These are phyloP conservation scores for Populus davidiana DNA, from an alignment of 345 rosid genomes.

Conservation along the genomic window DNA sequence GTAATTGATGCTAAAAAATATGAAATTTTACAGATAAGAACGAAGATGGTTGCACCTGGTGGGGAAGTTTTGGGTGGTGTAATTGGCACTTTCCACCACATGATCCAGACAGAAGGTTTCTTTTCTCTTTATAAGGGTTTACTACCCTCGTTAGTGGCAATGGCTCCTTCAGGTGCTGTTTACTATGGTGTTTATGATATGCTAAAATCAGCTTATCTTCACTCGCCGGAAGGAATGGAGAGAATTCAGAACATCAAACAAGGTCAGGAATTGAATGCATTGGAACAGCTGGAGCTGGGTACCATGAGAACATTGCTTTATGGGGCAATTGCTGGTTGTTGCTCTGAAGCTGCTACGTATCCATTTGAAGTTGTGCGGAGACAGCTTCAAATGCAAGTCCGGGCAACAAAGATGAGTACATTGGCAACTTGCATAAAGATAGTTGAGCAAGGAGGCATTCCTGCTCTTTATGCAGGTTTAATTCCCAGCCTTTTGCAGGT, in stretches of 20 bases:
- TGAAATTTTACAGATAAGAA: conserved; percentile 54
- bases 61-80: conserved; percentile 91
- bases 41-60: conserved; percentile 84
- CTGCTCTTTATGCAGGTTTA: conserved; percentile 83
- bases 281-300: conserved; percentile 77
- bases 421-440: conserved; percentile 64
- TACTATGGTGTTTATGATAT: conserved; percentile 90
- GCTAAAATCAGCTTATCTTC: conserved; percentile 74
- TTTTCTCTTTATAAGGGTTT: conserved; percentile 90
- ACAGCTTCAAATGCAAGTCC: conserved; percentile 86
- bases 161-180: conserved; percentile 93
- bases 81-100: conserved; percentile 65
- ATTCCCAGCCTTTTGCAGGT: conserved; percentile 93
- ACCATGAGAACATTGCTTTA: conserved; percentile 71
- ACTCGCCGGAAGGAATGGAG: conserved; percentile 67
- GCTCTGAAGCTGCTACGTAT: conserved; percentile 91
- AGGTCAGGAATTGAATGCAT: conserved; percentile 62
- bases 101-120: conserved; percentile 80
- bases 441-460: conserved; percentile 75
- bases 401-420: conserved; percentile 52
- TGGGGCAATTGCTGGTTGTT: conserved; percentile 85
- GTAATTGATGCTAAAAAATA: neutral
- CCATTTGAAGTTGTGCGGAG: conserved; percentile 95
- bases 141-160: conserved; percentile 67
- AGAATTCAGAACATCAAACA: conserved; percentile 65